Conservation (phyloP, 2,329 filamentous ascomycete species). For the Cryphonectria parasitica region DNA sequence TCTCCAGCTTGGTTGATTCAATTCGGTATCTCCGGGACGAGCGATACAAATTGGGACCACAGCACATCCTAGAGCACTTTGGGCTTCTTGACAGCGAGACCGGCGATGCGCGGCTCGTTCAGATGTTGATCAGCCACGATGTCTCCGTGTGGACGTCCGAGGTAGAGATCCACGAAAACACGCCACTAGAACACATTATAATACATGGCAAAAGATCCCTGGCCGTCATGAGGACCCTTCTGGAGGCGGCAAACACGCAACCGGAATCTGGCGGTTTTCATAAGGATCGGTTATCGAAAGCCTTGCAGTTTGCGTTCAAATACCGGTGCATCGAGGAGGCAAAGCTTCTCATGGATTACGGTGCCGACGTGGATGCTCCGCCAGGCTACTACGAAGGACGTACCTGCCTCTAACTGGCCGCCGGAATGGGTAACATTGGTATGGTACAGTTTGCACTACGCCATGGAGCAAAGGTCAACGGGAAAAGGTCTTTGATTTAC, state of each 20-base stretch:
- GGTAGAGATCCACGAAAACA: neutral
- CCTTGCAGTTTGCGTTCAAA: neutral
- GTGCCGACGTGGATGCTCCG: neutral
- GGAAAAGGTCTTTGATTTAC: neutral
- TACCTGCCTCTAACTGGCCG: slow-evolving; percentile 5
- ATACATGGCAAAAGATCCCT: rapidly evolving
- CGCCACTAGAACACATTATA: neutral
- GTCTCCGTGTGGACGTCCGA: neutral
- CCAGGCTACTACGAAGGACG: neutral
- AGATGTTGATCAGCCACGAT: neutral
- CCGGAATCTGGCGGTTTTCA: no score
- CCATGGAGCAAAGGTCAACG: slow-evolving; percentile 2
- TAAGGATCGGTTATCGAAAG: no score
- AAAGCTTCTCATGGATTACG: neutral
- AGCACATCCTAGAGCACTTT: neutral
- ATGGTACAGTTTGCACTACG: neutral
- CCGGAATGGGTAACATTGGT: neutral
- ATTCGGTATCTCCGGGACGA: no score
- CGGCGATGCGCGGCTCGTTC: neutral
- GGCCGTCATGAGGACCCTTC: neutral
- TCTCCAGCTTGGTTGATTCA: no score
- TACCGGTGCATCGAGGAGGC: neutral
- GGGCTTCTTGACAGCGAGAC: rapidly evolving
- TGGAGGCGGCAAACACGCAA: neutral
- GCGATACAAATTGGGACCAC: neutral